Evolutionary conservation across 208 protist species (phyloP), one percentile per base, ranked within the genome.

Genomic region (Leptomonas seymouri): DNA sequence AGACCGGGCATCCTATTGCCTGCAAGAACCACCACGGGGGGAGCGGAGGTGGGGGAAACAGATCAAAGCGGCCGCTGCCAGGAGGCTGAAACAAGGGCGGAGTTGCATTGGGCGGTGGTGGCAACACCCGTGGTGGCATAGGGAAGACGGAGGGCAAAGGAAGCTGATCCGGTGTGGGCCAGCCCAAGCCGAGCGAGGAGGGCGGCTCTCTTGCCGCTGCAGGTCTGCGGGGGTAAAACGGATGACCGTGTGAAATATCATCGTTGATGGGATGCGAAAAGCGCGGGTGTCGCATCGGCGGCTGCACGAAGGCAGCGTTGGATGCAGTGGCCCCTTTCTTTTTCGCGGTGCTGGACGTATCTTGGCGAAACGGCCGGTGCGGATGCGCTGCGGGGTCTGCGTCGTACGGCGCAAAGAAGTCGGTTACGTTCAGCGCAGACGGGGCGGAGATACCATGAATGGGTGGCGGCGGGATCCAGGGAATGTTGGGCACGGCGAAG

Each of bases 111-210:
- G 34, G 34, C 5, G 18, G 9, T 36, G 12, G 27, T 21, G 42
- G 27, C 27, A 63, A 23, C 2, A 28, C n/a, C n/a, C 45, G 45
- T 44, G 82, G 86, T 2, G 86, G 83, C 63, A 86, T 68, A 5
- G 87, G 88, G 61, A 93, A 91, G 14, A 50, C 53, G 8, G 85
- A 86, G 2, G 88, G 88, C 54, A 93, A 53, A 9, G 85, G 85
- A 31, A 93, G 60, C 50, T 91, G 85, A n/a, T 68, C 60, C 6
- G 85, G 85, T 7, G 63, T 72, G 20, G 88, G 88, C 88, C 88
- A 93, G 31, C 21, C 39, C 21, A 30, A 20, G 18, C 21, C 54
- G 12, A 14, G 30, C 15, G 31, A 36, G 41, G 16, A 31, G 1
- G 30, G 27, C 16, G n/a, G 53, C 11, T 7, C 36, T 25, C 1